Evolutionary conservation across 768 basidiomycete species (phyloP).

Genomic region (Guyanaporus albipodus): DNA sequence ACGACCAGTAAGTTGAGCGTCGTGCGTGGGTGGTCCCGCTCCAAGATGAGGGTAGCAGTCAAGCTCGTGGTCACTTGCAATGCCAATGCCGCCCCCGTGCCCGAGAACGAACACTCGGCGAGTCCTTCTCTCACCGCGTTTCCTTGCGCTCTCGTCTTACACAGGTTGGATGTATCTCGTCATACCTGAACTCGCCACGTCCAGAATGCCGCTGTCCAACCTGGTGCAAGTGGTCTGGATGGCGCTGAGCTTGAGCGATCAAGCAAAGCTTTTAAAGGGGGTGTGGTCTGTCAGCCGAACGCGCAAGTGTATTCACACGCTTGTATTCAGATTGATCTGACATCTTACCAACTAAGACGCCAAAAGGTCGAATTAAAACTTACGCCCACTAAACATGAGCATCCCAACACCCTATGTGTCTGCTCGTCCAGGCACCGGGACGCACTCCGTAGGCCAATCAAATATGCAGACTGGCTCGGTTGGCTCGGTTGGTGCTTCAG

Average conservation of each 20-base stretch:
- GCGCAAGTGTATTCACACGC: background rate
- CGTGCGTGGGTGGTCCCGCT: conserved; percentile 17
- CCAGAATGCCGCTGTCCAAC: conserved; percentile 21
- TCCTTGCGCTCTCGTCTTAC: too few relatives aligned
- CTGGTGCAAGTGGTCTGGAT: conserved; percentile 23
- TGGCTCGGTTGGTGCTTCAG: too few relatives aligned
- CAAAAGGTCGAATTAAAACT: background rate
- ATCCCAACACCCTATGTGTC: too few relatives aligned
- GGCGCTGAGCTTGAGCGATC: conserved; percentile 11
- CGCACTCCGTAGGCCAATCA: too few relatives aligned
- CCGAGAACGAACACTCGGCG: background rate
- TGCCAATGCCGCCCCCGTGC: conserved; percentile 4
- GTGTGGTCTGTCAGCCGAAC: conserved; percentile 10
- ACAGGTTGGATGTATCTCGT: conserved; percentile 30
- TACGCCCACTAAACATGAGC: too few relatives aligned
- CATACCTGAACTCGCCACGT: conserved; percentile 21
- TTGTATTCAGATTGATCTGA: conserved; percentile 2
- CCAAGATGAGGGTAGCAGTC: conserved; percentile 21
- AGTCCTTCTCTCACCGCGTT: too few relatives aligned
- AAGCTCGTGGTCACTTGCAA: conserved; percentile 15
- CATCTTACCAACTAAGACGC: background rate
- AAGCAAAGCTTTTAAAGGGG: conserved; percentile 10
- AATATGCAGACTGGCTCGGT: too few relatives aligned
- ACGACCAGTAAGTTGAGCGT: conserved; percentile 22
- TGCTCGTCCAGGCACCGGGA: too few relatives aligned